Base-by-base conservation (phyloP, 768 basidiomycete species). In the Xerocomellus chrysenteron region DNA sequence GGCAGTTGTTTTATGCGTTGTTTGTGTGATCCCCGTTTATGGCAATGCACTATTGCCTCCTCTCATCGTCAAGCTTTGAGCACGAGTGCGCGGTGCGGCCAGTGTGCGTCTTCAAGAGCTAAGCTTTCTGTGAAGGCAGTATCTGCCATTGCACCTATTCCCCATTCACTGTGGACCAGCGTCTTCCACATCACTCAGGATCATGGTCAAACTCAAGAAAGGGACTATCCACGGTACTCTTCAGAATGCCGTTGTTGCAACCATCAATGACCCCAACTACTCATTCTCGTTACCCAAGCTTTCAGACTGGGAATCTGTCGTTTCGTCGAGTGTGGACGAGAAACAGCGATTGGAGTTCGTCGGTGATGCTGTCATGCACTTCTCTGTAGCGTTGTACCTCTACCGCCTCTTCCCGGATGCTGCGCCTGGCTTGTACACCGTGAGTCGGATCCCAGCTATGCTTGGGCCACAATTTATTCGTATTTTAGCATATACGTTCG, bases 261-360 rank as follows among this genome's bases (percentile, higher is more conserved):
- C 67, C n/a, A 67, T 69, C 11, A 69, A 71, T 35, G 69, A 71
- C 40, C 66, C 68, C 28, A 54, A 24, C 32, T 66, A 69, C 42
- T 65, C 63, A 2, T 65, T 71, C 56, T 60, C 67, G 21, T 53
- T 69, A 17, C 69, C 69, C 40, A 54, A 54, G 21, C 63, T 72
- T 44, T 52, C 57, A 21, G 68, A 72, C 41, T 70, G 70, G 68
- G 68, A 72, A 26, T 63, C 68, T 10, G 5, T 71, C 6, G 63
- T 72, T 21, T 57, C 65, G 5, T 72, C 63, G 45, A 65, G 59
- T 14, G 47, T 40, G 16, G 55, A 56, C 28, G 71, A 73, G 61
- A 73, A 74, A 62, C 75, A 80, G 36, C 71, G 78, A 28, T 54
- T 80, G 45, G 80, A 81, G 61, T 80, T 79, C 61, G 59, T 80